Evolutionary conservation across 2,329 filamentous ascomycete species (phyloP).

Genomic region (Ophidiomyces ophidiicola): DNA sequence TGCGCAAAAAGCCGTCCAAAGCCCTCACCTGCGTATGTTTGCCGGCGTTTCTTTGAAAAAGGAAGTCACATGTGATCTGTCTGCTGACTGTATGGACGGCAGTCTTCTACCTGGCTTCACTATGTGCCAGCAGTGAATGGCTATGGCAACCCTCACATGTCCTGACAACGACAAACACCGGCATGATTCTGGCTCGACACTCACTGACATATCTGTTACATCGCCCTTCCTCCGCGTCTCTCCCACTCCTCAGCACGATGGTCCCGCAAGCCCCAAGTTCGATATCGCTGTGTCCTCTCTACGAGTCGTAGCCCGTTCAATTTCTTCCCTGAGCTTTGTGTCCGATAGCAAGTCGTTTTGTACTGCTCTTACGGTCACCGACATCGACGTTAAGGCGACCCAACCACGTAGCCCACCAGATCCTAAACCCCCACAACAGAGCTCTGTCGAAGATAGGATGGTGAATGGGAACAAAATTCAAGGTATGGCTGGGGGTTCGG

Average conservation of each 20-base stretch:
- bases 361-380: constrained; percentile 17
- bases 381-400: constrained; percentile 11
- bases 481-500: neutral
- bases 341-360: constrained; percentile 18
- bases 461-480: constrained; percentile 10
- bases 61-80: constrained; percentile 7
- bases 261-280: constrained; percentile 3
- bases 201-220: constrained; percentile 2
- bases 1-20: too few relatives aligned
- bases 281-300: constrained; percentile 11
- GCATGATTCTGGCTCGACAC: constrained; percentile 8
- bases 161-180: neutral
- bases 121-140: neutral
- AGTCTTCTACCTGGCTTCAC: constrained; percentile 6
- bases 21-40: too few relatives aligned
- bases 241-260: constrained; percentile 7
- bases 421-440: constrained; percentile 7
- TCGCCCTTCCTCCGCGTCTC: constrained; percentile 14
- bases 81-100: constrained; percentile 2
- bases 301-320: constrained; percentile 12
- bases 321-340: constrained; percentile 11
- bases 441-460: constrained; percentile 6
- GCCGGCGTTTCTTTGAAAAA: too few relatives aligned
- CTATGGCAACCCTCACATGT: constrained; percentile 16
- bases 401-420: constrained; percentile 11